Conservation (phyloP, 2,329 filamentous ascomycete species). For the Epichloe brachyelytri region DNA sequence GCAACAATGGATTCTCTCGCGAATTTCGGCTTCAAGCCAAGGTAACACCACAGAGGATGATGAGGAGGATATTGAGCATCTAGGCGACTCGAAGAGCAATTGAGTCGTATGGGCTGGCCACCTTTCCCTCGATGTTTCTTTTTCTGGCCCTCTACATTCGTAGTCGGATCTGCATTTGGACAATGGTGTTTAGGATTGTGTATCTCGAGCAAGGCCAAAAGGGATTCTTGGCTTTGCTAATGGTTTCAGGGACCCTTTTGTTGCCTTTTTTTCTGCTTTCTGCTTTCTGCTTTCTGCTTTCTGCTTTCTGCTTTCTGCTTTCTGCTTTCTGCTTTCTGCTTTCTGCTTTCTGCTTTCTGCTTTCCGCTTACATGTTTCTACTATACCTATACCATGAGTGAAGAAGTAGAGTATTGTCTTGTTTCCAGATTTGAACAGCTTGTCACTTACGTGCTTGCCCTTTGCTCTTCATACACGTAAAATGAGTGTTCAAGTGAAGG, state of each 20-base stretch:
- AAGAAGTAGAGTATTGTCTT: not conserved
- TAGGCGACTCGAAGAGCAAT: not conserved
- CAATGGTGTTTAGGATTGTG: not conserved
- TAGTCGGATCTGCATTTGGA: not conserved
- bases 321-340: not conserved
- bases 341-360: not conserved
- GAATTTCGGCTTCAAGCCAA: conserved; percentile 19
- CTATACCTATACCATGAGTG: not conserved
- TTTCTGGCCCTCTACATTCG: not conserved
- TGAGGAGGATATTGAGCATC: conserved; percentile 4
- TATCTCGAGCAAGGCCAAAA: not conserved
- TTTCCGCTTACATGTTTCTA: not conserved
- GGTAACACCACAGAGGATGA: conserved; percentile 40
- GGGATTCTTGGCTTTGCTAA: not conserved
- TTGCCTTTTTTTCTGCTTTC: too few species aligned
- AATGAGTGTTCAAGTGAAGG: too few species aligned
- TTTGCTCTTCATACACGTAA: too few species aligned
- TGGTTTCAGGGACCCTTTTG: not conserved
- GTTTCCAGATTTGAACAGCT: not conserved
- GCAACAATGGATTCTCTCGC: conserved; percentile 35
- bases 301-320: not conserved
- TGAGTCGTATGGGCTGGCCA: not conserved
- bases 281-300: not conserved
- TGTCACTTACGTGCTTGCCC: not conserved
- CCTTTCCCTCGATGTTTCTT: not conserved